These are phyloP conservation scores for Hymenoscyphus occultus DNA, from an alignment of 2,329 filamentous ascomycete genomes.

Conservation along the genomic window DNA sequence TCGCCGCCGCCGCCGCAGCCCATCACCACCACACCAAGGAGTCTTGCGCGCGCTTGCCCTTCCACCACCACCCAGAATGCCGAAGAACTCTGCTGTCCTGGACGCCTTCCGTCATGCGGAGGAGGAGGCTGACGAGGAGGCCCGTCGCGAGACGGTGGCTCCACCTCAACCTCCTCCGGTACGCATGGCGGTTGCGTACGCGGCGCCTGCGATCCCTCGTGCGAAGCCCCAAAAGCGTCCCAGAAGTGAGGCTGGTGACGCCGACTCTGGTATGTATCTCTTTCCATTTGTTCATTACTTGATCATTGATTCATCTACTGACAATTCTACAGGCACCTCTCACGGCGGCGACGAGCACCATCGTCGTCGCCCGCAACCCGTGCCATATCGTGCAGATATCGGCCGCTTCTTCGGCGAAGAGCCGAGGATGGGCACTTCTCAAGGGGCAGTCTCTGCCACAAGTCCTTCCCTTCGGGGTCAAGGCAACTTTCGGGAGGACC, in stretches of 20 bases:
- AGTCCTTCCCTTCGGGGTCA: neutral
- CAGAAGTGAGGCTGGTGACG: neutral
- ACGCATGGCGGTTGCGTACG: too few relatives aligned
- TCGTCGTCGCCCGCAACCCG: neutral
- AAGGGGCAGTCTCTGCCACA: neutral
- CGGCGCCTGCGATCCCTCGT: too few relatives aligned
- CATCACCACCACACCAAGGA: too few relatives aligned
- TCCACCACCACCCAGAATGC: too few relatives aligned
- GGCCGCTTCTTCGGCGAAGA: neutral
- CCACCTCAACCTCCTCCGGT: too few relatives aligned
- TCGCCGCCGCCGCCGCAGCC: too few relatives aligned
- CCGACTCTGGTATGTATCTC: neutral
- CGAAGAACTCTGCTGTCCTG: too few relatives aligned
- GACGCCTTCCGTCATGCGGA: too few relatives aligned
- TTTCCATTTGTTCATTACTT: neutral
- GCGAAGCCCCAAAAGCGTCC: too few relatives aligned
- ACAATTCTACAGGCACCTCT: neutral
- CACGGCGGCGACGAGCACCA: neutral
- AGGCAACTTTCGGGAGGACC: neutral
- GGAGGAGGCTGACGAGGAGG: too few relatives aligned
- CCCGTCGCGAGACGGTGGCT: too few relatives aligned
- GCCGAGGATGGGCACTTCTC: neutral
- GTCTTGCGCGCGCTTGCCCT: too few relatives aligned
- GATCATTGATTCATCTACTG: neutral
- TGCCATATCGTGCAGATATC: neutral